Conservation (phyloP, 1,284 basidiomycete genomes). For the Hortiboletus rubellus region DNA sequence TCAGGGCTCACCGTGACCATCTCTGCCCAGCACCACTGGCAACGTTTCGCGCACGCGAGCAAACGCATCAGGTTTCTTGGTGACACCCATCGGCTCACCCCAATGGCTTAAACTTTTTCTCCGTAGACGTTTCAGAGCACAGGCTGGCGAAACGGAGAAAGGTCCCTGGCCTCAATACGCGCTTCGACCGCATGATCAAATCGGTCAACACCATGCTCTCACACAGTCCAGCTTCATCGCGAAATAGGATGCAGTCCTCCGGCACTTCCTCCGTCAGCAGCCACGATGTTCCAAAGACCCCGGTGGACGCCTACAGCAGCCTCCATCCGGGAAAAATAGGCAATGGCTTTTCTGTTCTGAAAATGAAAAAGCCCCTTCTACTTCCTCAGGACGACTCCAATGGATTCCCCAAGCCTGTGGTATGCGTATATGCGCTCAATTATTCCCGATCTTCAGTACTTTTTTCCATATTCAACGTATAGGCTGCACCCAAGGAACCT, state of each 20-base stretch:
- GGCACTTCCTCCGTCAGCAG: conserved; percentile 49
- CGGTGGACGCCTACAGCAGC: conserved; percentile 42
- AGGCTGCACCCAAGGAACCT: conserved; percentile 18
- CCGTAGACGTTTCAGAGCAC: conserved; percentile 11
- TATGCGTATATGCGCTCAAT: conserved; percentile 38
- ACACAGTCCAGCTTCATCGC: conserved; percentile 21
- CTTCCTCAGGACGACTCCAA: conserved; percentile 10
- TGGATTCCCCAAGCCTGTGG: conserved; percentile 16
- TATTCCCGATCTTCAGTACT: conserved; percentile 9
- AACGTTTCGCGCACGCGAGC: conserved; percentile 3
- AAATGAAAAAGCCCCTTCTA: conserved; percentile 33
- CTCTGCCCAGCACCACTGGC: neutral
- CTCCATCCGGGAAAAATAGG: conserved; percentile 38
- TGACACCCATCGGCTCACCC: neutral
- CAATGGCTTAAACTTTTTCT: conserved; percentile 3
- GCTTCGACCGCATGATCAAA: conserved; percentile 65
- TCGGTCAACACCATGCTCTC: conserved; percentile 47
- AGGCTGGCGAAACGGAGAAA: conserved; percentile 45
- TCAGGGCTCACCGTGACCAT: neutral
- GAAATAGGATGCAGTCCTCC: conserved; percentile 39
- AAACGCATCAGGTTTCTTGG: conserved; percentile 19
- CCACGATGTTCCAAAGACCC: conserved; percentile 44
- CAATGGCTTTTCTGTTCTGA: conserved; percentile 45
- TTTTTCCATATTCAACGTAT: conserved; percentile 15
- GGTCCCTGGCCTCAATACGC: conserved; percentile 53